A percentile compares a stretch with the other conserved stretches of the same genome.
These are phyloP conservation scores for Pseudohalonectria lignicola DNA, from an alignment of 2,329 filamentous ascomycete species.

Conservation along the genomic window DNA sequence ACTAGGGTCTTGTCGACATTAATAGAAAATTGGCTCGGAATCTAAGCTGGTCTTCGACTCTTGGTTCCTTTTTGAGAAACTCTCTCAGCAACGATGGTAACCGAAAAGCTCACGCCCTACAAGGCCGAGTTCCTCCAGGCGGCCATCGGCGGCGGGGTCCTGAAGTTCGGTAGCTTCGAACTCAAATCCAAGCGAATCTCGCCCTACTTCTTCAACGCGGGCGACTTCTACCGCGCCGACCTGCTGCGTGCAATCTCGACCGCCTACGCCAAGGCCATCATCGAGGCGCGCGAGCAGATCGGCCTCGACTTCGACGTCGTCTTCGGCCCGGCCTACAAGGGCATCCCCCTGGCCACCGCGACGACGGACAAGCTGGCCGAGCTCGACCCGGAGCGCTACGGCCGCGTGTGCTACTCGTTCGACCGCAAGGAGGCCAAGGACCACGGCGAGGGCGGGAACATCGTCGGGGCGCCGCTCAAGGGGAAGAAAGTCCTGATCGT, in stretches of 20 bases:
- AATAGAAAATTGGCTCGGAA: too few relatives aligned
- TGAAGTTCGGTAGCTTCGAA: constrained; percentile 75
- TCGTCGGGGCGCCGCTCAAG: constrained; percentile 77
- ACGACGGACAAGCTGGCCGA: constrained; percentile 32
- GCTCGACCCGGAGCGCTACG: constrained; percentile 34
- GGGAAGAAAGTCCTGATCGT: constrained; percentile 83
- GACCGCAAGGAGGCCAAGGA: constrained; percentile 96
- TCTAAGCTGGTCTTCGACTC: too few relatives aligned
- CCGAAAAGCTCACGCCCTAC: constrained; percentile 40
- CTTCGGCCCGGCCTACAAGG: constrained; percentile 94
- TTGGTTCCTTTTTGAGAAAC: too few relatives aligned
- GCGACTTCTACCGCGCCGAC: constrained; percentile 73
- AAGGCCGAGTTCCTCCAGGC: constrained; percentile 65
- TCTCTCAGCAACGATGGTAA: constrained; percentile 7
- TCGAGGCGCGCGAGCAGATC: constrained; percentile 29
- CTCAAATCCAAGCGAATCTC: constrained; percentile 88
- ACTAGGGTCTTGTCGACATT: too few relatives aligned
- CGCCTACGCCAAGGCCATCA: constrained; percentile 65
- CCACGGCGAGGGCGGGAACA: constrained; percentile 88
- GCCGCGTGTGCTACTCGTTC: constrained; percentile 70
- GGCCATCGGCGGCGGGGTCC: constrained; percentile 55
- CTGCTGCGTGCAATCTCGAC: constrained; percentile 68
- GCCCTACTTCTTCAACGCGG: constrained; percentile 97
- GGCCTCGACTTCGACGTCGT: constrained; percentile 64
- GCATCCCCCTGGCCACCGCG: constrained; percentile 78